Conservation (phyloP, 2,329 filamentous ascomycete genomes). For the Microthyrium microscopicum region DNA sequence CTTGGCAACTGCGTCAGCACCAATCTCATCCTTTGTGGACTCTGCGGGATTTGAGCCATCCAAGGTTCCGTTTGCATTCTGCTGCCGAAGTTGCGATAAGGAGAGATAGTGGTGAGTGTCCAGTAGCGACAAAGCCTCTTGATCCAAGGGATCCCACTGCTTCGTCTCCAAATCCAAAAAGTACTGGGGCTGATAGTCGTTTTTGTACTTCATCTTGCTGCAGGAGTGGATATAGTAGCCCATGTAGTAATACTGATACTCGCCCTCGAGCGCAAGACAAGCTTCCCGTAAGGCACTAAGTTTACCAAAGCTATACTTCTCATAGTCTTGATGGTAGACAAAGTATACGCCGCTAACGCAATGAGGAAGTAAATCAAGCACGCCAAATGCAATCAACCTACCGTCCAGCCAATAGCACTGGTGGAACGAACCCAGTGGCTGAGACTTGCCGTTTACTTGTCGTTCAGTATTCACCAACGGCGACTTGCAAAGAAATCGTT, state of each 20-base stretch:
- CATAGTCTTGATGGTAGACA: conserved; percentile 60
- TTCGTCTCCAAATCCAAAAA: conserved; percentile 35
- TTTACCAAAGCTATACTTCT: conserved; percentile 55
- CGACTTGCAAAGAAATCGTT: conserved; percentile 57
- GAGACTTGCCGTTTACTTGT: conserved; percentile 27
- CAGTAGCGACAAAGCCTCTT: conserved; percentile 10
- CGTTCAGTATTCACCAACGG: conserved; percentile 36
- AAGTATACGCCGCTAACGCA: conserved; percentile 74
- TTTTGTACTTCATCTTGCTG: conserved; percentile 74
- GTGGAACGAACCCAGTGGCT: conserved; percentile 56
- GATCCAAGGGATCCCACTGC: conserved; percentile 41
- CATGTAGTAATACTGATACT: conserved; percentile 67
- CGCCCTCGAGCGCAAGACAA: conserved; percentile 48
- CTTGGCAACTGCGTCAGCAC: no score
- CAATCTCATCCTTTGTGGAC: conserved; percentile 20
- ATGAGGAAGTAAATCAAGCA: conserved; percentile 60
- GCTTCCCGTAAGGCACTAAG: conserved; percentile 60
- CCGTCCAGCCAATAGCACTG: conserved; percentile 71
- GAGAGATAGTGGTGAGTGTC: conserved; percentile 12
- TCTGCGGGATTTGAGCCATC: conserved; percentile 14
- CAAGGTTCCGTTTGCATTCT: conserved; percentile 7
- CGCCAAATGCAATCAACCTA: conserved; percentile 55
- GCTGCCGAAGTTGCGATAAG: conserved; percentile 1
- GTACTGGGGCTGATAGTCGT: conserved; percentile 58
- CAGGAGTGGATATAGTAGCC: conserved; percentile 71